Evolutionary conservation across 1,139 yeast species (phyloP), one percentile per base, ranked within the genome.

Genomic region (Protomyces pachydermus): DNA sequence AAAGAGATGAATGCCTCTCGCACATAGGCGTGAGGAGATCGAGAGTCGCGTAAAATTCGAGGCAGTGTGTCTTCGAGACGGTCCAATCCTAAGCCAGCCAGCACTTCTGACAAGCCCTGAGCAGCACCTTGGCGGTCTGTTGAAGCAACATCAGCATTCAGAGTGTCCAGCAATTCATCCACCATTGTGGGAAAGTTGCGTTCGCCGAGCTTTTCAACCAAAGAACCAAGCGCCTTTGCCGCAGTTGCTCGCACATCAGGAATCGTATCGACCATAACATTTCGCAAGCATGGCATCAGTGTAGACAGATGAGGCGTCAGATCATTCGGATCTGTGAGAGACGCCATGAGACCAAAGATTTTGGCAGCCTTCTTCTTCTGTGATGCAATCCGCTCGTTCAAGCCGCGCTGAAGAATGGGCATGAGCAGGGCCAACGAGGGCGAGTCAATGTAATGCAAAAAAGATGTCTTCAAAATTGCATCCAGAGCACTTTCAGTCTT

Each of bases 81-180:
- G 68, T 84, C 78, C 61, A 90, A 77, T 70, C 98, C 98, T 67
- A 95, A 81, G 68, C 98, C 98, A 71, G 90, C 85, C 64, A 91
- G 82, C 69, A 93, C 96, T 76, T 95, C 99, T 35, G 97, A 85
- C 67, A 93, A 81, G 0, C 97, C 98, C 78, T 95, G 98, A 0
- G 98, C 98, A 65, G 97, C 88, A 66, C 99, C 99, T 69, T 93
- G 82, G 71, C 97, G 84, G 73, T 95, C 98, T 67, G 98, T 97
- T 18, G 91, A 82, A 71, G 84, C 86, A n/a, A 81, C 70, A 69
- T 87, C 91, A 73, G 91, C 97, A 71, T 85, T 83, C 68, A 95
- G 81, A 1, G 95, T 87, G 63, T 79, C 83, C 67, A 93, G 74
- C 68, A 95, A 81, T 69, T 91, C 84, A 63, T 95, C 88, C 71